These are phyloP conservation scores for Aspergillus caelatus DNA, from an alignment of 2,329 filamentous ascomycete genomes.

Conservation along the genomic window DNA sequence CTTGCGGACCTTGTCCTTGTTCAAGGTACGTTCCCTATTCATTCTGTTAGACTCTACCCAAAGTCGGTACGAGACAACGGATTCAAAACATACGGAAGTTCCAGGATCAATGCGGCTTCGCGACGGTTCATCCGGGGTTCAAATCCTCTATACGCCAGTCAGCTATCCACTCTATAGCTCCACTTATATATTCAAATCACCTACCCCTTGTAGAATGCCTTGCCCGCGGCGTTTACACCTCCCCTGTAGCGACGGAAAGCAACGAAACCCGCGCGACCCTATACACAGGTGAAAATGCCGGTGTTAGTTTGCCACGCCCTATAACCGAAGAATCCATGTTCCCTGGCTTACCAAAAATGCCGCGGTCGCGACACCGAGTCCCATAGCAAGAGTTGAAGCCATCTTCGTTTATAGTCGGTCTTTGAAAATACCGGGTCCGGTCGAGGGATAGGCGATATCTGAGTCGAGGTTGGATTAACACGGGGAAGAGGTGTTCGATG, in stretches of 20 bases:
- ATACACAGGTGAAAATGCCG: slow-evolving; percentile 14
- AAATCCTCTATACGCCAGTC: slow-evolving; percentile 64
- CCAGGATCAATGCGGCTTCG: slow-evolving; percentile 88
- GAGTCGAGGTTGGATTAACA: not conserved
- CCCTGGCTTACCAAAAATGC: slow-evolving; percentile 75
- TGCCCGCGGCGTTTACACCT: slow-evolving; percentile 74
- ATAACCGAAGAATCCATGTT: not conserved
- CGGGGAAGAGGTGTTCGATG: slow-evolving; percentile 10
- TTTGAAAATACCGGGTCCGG: too few relatives aligned
- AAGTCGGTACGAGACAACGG: not conserved
- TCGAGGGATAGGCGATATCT: not conserved
- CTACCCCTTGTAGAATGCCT: slow-evolving; percentile 89
- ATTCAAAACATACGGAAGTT: slow-evolving; percentile 70
- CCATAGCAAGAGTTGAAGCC: slow-evolving; percentile 47
- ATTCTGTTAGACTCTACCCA: slow-evolving; percentile 13
- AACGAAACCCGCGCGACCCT: slow-evolving; percentile 92
- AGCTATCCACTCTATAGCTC: slow-evolving; percentile 8
- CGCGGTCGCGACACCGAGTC: slow-evolving; percentile 54
- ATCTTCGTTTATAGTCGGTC: slow-evolving; percentile 29
- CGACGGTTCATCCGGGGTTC: slow-evolving; percentile 90
- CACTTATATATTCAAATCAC: not conserved
- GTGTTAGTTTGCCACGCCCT: not conserved
- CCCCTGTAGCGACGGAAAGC: slow-evolving; percentile 78
- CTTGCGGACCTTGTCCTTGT: slow-evolving; percentile 92
- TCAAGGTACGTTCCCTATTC: slow-evolving; percentile 77